Conservation (phyloP, 2,329 filamentous ascomycete species). For the Neonectria hederae region DNA sequence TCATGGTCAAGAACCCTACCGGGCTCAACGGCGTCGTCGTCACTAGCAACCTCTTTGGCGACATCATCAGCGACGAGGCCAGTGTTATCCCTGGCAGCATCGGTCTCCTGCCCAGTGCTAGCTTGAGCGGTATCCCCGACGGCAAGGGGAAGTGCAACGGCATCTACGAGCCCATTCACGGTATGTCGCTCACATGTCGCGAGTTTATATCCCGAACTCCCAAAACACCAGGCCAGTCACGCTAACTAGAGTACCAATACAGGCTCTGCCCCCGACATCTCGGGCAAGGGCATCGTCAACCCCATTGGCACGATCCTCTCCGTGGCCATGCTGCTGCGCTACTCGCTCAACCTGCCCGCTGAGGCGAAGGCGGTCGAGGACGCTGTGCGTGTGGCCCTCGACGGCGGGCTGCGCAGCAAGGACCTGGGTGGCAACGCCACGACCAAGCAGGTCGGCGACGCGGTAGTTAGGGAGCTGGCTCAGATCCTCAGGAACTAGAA, state of each 20-base stretch:
- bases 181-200: too few species aligned
- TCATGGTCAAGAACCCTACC: constrained; percentile 94
- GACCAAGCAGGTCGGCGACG: constrained; percentile 80
- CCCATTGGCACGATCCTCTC: constrained; percentile 92
- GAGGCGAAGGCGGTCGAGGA: constrained; percentile 84
- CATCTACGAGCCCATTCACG: constrained; percentile 98
- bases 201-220: neutral
- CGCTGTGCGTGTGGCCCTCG: constrained; percentile 82
- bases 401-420: constrained; percentile 79
- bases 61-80: constrained; percentile 96
- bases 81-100: constrained; percentile 93
- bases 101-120: constrained; percentile 88
- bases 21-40: constrained; percentile 90
- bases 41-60: constrained; percentile 93
- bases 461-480: constrained; percentile 75
- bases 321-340: constrained; percentile 94
- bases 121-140: constrained; percentile 85
- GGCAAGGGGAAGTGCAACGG: constrained; percentile 87
- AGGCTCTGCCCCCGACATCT: constrained; percentile 69
- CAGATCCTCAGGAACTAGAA: constrained; percentile 65
- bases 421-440: constrained; percentile 83
- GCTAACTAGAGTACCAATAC: constrained; percentile 4
- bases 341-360: constrained; percentile 82
- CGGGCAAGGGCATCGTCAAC: constrained; percentile 87
- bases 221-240: neutral